A percentile compares a stretch with the other conserved stretches of the same genome.
Evolutionary conservation across 2,329 filamentous ascomycete genomes (phyloP).

Genomic region (Coniochaeta sp.): DNA sequence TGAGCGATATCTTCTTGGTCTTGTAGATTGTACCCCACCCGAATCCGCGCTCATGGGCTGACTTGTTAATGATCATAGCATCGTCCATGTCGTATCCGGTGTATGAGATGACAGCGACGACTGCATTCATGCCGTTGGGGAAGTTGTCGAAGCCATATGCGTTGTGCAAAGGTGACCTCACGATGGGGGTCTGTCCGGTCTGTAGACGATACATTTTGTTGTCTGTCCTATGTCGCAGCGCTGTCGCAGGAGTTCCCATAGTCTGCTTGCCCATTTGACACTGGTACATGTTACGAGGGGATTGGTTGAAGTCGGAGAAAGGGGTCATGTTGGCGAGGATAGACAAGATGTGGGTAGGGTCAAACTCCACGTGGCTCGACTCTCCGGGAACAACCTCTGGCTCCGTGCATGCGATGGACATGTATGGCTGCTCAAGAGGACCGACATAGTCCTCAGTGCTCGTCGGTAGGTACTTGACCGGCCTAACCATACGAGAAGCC

Average conservation of each 20-base stretch:
- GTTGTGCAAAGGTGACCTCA: conserved; percentile 87
- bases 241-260: conserved; percentile 91
- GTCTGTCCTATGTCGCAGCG: conserved; percentile 80
- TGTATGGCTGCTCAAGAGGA: conserved; percentile 93
- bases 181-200: conserved; percentile 91
- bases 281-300: conserved; percentile 97
- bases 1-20: conserved; percentile 83
- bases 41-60: conserved; percentile 89
- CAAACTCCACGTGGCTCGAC: conserved; percentile 88
- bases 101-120: conserved; percentile 97
- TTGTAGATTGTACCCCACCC: conserved; percentile 97
- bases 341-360: conserved; percentile 93
- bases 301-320: conserved; percentile 98
- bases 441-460: conserved; percentile 84
- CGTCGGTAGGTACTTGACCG: conserved; percentile 84
- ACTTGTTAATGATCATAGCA: conserved; percentile 99
- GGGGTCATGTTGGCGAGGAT: conserved; percentile 98
- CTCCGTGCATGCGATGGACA: conserved; percentile 92
- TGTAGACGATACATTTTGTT: conserved; percentile 96
- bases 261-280: conserved; percentile 99
- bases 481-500: conserved; percentile 78
- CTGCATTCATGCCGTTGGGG: conserved; percentile 89
- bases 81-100: conserved; percentile 99
- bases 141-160: conserved; percentile 97
- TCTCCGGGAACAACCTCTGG: conserved; percentile 80